phyloP scores from a whole-genome alignment of 2,329 filamentous ascomycete species.

The Hypoxylon sp. region DNA sequence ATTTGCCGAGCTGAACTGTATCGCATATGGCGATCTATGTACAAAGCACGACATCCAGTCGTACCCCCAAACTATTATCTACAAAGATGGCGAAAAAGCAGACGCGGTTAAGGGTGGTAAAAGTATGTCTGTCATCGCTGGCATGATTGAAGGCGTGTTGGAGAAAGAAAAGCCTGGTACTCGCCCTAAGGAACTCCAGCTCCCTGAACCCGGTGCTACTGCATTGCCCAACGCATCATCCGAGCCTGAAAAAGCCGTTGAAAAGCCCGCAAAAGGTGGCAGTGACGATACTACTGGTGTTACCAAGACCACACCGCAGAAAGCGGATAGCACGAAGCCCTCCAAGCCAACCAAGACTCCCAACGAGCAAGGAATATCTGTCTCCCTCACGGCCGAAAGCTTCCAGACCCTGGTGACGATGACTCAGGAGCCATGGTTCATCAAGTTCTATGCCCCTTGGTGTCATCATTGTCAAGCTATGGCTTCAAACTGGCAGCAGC shows the following conservation, averaged over 20 bases:
- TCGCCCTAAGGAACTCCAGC: conserved; percentile 73
- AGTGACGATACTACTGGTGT: conserved; percentile 49
- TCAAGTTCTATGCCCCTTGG: conserved; percentile 99
- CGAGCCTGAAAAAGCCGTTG: conserved; percentile 40
- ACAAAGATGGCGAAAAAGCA: conserved; percentile 79
- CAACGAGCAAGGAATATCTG: conserved; percentile 82
- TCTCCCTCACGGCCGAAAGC: conserved; percentile 82
- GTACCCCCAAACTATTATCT: conserved; percentile 84
- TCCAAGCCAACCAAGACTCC: conserved; percentile 69
- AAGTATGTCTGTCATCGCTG: conserved; percentile 74
- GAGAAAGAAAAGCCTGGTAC: conserved; percentile 86
- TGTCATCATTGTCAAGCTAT: conserved; percentile 95
- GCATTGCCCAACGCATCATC: conserved; percentile 54
- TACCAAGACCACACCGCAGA: conserved; percentile 39
- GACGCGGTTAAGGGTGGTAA: conserved; percentile 76
- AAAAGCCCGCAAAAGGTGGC: conserved; percentile 46
- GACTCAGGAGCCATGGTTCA: conserved; percentile 93
- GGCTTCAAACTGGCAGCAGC: conserved; percentile 88
- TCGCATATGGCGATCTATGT: conserved; percentile 86
- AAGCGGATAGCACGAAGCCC: conserved; percentile 55
- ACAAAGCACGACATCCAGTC: conserved; percentile 72
- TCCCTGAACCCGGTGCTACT: conserved; percentile 79
- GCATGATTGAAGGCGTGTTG: conserved; percentile 80
- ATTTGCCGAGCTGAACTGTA: conserved; percentile 88
- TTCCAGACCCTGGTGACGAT: conserved; percentile 90